A percentile compares a stretch with the other conserved stretches of the same genome.
Conservation (phyloP, 805 yeast species). For the Metschnikowia cubensis region DNA sequence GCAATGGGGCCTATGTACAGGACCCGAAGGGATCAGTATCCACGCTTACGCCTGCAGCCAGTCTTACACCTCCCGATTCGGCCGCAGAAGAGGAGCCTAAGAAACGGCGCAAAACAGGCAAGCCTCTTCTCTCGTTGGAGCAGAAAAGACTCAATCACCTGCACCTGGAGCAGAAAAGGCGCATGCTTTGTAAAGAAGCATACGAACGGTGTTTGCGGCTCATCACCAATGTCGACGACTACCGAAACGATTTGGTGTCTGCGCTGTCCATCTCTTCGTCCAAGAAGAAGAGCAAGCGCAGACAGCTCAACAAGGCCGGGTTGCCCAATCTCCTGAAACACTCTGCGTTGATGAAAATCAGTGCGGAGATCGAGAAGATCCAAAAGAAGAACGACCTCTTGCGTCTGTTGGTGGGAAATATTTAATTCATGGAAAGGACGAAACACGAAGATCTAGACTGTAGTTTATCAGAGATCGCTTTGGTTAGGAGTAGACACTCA, state of each 20-base stretch:
- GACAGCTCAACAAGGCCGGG: constrained; percentile 40
- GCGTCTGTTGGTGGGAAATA: constrained; percentile 21
- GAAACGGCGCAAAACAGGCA: constrained; percentile 29
- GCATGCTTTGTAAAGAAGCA: constrained; percentile 42
- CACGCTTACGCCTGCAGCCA: not conserved
- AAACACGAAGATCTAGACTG: too few species aligned
- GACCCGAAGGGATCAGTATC: not conserved
- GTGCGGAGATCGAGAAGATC: constrained; percentile 35
- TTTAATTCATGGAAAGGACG: not conserved
- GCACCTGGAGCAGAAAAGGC: constrained; percentile 40
- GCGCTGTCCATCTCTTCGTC: constrained; percentile 16
- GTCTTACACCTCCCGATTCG: constrained; percentile 19
- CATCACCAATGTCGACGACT: constrained; percentile 39
- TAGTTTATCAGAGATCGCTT: too few species aligned
- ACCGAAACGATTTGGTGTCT: constrained; percentile 26
- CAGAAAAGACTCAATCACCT: constrained; percentile 42
- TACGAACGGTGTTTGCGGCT: constrained; percentile 40
- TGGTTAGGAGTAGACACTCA: too few species aligned
- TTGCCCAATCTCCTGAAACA: constrained; percentile 44
- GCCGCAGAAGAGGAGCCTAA: constrained; percentile 19
- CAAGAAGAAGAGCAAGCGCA: constrained; percentile 33
- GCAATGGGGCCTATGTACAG: not conserved
- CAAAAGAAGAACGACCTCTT: constrained; percentile 31
- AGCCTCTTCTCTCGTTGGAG: constrained; percentile 36
- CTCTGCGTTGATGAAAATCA: constrained; percentile 38